Percentiles rank a stretch among this genome's conserved stretches.
These are phyloP conservation scores for Dendrobium chrysotoxum DNA, from an alignment of 106 monocot genomes.

Conservation along the genomic window DNA sequence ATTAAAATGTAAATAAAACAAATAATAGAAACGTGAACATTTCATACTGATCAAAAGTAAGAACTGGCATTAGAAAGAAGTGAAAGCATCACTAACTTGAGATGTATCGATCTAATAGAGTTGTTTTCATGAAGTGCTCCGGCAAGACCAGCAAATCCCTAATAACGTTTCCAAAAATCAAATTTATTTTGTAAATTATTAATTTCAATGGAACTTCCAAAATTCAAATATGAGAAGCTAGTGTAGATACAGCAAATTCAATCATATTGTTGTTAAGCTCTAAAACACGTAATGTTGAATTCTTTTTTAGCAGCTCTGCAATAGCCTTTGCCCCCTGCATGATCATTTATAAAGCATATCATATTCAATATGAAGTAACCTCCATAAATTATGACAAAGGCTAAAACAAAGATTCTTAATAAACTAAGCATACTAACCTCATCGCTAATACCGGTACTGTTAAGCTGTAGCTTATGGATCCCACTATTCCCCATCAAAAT, in stretches of 20 bases:
- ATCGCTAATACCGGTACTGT: constrained; percentile 87
- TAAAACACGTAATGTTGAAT: constrained; percentile 70
- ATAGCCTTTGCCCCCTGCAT: constrained; percentile 86
- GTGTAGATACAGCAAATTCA: constrained; percentile 72
- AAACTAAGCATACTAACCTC: constrained; percentile 49
- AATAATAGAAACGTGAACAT: background rate
- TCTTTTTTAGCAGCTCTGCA: constrained; percentile 89
- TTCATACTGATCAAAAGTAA: background rate
- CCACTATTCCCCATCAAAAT: constrained; percentile 65
- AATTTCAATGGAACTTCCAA: background rate
- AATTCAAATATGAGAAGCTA: constrained; percentile 1
- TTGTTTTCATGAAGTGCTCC: constrained; percentile 92
- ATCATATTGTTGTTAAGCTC: constrained; percentile 99
- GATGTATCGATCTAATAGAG: constrained; percentile 75
- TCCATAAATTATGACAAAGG: background rate
- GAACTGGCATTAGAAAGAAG: background rate
- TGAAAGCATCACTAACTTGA: constrained; percentile 63
- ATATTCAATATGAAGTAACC: background rate
- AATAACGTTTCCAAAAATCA: background rate
- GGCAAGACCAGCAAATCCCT: constrained; percentile 93
- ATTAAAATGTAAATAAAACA: background rate
- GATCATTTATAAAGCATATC: constrained; percentile 1
- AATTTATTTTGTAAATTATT: background rate
- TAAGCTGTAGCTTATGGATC: constrained; percentile 92
- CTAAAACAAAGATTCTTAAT: background rate